Base-by-base conservation (phyloP, 2,329 filamentous ascomycete genomes). In the Penicillium polonicum region DNA sequence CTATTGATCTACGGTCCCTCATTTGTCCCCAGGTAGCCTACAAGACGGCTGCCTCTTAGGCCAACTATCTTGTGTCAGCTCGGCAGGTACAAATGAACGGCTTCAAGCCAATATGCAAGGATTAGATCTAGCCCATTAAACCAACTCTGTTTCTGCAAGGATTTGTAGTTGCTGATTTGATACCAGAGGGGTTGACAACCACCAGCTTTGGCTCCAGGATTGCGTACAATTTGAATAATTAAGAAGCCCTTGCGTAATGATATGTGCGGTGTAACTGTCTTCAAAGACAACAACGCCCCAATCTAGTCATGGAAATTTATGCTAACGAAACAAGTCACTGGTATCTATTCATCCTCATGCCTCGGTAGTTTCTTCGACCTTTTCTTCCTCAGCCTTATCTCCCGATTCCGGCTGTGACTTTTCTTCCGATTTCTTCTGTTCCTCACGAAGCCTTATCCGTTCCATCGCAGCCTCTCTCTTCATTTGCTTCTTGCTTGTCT, bases 391-490 rank as follows among this genome's bases (percentile, higher is more conserved):
- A 17, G 36, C 4, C 49, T 57, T 48, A 23, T 52, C 46, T 5
- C 13, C 38, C 8, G 39, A 43, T 44, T 38, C 55, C 21, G 49
- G 42, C 52, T 43, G 45, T 42, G 43, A 15, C 36, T 54, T 55
- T 48, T 62, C 46, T n/a, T 59, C 39, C 10, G 61, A 52, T 27
- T 61, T 48, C 51, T 61, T 57, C 43, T 64, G 48, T 45, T 50
- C 53, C 12, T 69, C 57, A 31, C 60, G 56, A 27, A 42, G 21
- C 27, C 29, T 39, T 15, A 57, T 43, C 41, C 59, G 57, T 44
- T 84, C 80, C 51, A 82, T 78, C 71, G 84, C 85, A 69, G 64
- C 69, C 55, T 74, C 70, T 27, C 61, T 61, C 52, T 74, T 76
- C 61, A 73, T 61, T 60, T 77, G 73, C 65, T 70, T 76, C 61